These are phyloP conservation scores for Cordyceps sp. DNA, from an alignment of 2,329 filamentous ascomycete species.

Conservation along the genomic window DNA sequence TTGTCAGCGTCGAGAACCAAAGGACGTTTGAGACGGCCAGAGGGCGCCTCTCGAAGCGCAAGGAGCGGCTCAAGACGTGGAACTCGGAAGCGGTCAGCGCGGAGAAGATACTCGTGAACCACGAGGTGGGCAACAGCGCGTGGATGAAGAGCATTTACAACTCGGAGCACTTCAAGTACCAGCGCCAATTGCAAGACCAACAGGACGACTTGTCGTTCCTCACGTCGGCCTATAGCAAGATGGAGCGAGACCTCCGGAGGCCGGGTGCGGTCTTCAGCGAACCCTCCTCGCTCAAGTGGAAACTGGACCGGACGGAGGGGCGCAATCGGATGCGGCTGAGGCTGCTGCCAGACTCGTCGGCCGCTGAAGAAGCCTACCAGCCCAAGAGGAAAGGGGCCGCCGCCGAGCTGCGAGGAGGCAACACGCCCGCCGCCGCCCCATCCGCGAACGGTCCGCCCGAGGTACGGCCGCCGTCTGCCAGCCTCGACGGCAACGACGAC, in stretches of 20 bases:
- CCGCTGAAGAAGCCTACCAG: conserved; percentile 57
- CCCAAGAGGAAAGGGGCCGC: conserved; percentile 57
- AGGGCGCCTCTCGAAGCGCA: conserved; percentile 53
- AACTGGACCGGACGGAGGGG: conserved; percentile 87
- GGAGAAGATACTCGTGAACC: conserved; percentile 60
- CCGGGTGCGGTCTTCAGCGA: conserved; percentile 70
- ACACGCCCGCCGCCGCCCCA: conserved; percentile 9
- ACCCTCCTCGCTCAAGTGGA: conserved; percentile 56
- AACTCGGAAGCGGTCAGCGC: conserved; percentile 48
- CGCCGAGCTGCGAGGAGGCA: conserved; percentile 16
- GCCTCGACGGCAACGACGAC: conserved; percentile 7
- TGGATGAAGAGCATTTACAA: conserved; percentile 95
- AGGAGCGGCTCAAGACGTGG: conserved; percentile 72
- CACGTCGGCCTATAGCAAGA: conserved; percentile 56
- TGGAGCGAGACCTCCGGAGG: conserved; percentile 61
- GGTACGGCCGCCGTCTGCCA: conserved; percentile 6
- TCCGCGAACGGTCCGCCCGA: conserved; percentile 6
- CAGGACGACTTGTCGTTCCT: conserved; percentile 77
- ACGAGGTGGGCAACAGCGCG: conserved; percentile 71
- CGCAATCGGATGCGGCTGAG: conserved; percentile 88
- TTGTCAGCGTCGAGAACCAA: conserved; percentile 67
- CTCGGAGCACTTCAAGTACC: conserved; percentile 82
- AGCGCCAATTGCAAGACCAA: conserved; percentile 77
- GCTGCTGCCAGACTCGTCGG: conserved; percentile 60
- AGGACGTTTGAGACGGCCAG: conserved; percentile 62